Conservation (phyloP, 345 rosid genomes). For the Brassica nigra region DNA sequence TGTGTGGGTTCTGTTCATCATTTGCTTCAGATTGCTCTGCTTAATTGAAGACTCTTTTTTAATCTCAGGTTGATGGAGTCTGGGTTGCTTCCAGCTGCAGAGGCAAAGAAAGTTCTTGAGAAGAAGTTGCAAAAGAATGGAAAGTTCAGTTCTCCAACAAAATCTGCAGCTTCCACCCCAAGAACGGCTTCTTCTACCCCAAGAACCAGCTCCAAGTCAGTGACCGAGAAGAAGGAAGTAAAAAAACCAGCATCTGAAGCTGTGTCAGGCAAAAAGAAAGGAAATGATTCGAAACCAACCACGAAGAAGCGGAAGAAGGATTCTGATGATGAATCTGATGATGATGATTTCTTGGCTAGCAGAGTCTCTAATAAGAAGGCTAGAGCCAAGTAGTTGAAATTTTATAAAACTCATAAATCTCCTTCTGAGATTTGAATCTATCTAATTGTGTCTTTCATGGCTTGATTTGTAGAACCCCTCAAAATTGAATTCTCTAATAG, state of each 20-base stretch:
- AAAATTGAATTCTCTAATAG: too few species aligned
- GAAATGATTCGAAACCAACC: constrained; percentile 47
- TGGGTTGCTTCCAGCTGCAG: constrained; percentile 72
- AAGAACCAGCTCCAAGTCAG: constrained; percentile 45
- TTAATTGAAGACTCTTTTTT: neutral
- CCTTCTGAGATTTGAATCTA: constrained; percentile 4
- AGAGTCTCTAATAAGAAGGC: constrained; percentile 56
- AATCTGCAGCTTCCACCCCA: constrained; percentile 46
- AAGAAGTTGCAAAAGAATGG: constrained; percentile 63
- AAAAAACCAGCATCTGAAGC: constrained; percentile 35
- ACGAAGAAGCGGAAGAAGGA: constrained; percentile 57
- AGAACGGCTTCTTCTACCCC: constrained; percentile 45
- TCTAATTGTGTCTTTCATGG: neutral
- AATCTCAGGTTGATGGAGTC: constrained; percentile 94
- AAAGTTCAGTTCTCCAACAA: constrained; percentile 59
- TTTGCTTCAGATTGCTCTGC: constrained; percentile 1
- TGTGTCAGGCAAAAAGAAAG: constrained; percentile 54
- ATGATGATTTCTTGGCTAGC: constrained; percentile 50
- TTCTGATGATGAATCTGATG: constrained; percentile 44
- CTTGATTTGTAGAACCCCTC: neutral
- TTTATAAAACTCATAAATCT: neutral
- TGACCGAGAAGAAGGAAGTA: constrained; percentile 40
- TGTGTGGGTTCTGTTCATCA: neutral
- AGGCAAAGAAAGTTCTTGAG: constrained; percentile 68
- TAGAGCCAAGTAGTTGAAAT: constrained; percentile 46